Conservation (phyloP, 352 stramenopile species). For the Phytophthora aleatoria region DNA sequence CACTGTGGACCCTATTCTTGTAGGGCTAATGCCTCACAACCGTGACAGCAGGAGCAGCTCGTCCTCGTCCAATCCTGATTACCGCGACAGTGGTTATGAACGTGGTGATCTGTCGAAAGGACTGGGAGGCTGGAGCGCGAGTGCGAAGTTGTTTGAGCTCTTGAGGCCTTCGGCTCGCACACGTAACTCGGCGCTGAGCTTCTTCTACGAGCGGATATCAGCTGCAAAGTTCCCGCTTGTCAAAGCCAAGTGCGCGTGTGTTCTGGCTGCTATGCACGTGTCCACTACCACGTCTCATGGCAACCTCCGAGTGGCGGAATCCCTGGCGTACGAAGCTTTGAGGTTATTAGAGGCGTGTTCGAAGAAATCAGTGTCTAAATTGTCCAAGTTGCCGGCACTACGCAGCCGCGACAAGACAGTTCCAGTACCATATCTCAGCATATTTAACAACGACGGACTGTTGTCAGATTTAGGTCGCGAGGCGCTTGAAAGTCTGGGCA, state of each 20-base stretch:
- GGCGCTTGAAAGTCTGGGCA: constrained; percentile 69
- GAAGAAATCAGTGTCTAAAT: constrained; percentile 22
- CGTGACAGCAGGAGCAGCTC: constrained; percentile 46
- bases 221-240: constrained; percentile 53
- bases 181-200: constrained; percentile 48
- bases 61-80: constrained; percentile 40
- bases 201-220: constrained; percentile 67
- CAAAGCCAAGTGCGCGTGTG: constrained; percentile 75
- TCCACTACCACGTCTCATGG: constrained; percentile 42
- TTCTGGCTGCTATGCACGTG: constrained; percentile 66
- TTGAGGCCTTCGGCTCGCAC: constrained; percentile 50
- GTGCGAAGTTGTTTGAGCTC: constrained; percentile 50
- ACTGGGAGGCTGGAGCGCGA: constrained; percentile 53
- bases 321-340: constrained; percentile 76
- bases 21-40: constrained; percentile 43
- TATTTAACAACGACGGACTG: constrained; percentile 82
- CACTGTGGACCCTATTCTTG: constrained; percentile 51
- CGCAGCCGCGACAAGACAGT: constrained; percentile 18
- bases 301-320: constrained; percentile 66
- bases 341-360: constrained; percentile 72
- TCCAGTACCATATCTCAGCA: constrained; percentile 44
- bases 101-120: constrained; percentile 45
- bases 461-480: constrained; percentile 76
- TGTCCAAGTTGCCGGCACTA: constrained; percentile 28
- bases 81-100: constrained; percentile 41